Percentiles rank a stretch among this genome's conserved stretches.
phyloP scores from a whole-genome alignment of 1,284 basidiomycete genomes.

The Leccinum idahoense region DNA sequence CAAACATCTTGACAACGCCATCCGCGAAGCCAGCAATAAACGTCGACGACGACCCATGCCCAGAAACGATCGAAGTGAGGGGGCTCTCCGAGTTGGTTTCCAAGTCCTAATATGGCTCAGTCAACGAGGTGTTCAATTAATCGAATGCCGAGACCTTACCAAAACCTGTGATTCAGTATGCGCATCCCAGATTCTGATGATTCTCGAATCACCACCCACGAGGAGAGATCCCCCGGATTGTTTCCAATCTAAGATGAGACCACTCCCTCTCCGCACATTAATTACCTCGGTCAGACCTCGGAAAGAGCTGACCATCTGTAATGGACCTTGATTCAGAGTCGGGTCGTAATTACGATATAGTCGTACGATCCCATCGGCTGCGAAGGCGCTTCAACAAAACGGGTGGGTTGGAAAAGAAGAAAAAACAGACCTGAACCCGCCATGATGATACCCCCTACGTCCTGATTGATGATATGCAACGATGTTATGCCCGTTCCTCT shows the following conservation, averaged over 20 bases:
- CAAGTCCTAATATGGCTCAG: constrained; percentile 55
- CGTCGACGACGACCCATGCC: constrained; percentile 72
- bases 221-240: constrained; percentile 83
- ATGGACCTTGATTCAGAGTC: constrained; percentile 53
- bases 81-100: constrained; percentile 89
- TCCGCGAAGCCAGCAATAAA: constrained; percentile 94
- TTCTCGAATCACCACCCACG: constrained; percentile 87
- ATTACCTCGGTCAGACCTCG: constrained; percentile 82
- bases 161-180: constrained; percentile 82
- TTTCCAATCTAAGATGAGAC: constrained; percentile 92
- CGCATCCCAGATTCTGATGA: constrained; percentile 94
- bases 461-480: constrained; percentile 94
- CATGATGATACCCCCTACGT: constrained; percentile 87
- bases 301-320: constrained; percentile 92
- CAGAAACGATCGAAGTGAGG: constrained; percentile 81
- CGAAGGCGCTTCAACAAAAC: constrained; percentile 3
- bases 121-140: neutral
- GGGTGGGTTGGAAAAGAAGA: neutral
- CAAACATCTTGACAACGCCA: constrained; percentile 87
- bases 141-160: constrained; percentile 40
- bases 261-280: constrained; percentile 68
- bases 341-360: constrained; percentile 89
- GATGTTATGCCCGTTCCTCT: constrained; percentile 81
- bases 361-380: constrained; percentile 89
- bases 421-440: constrained; percentile 72